These are phyloP conservation scores for Trichoderma reesei DNA, from an alignment of 495 filamentous ascomycete species.

Conservation along the genomic window DNA sequence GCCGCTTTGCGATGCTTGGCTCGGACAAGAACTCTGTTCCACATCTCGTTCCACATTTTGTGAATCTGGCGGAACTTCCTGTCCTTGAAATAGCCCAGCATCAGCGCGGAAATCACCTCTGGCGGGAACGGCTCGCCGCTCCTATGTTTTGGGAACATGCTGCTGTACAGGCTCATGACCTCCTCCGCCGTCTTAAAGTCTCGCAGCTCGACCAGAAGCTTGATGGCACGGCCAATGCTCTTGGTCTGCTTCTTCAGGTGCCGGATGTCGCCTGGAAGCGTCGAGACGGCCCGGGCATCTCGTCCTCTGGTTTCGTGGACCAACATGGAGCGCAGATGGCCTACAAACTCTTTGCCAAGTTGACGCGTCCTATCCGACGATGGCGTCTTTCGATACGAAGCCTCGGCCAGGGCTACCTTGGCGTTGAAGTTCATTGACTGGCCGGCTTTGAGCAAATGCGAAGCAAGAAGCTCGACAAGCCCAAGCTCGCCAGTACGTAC, in stretches of 20 bases:
- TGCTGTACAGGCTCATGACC: conserved; percentile 46
- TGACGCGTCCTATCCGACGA: neutral
- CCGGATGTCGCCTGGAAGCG: conserved; percentile 43
- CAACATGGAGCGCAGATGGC: neutral
- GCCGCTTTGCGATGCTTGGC: neutral
- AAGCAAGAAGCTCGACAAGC: conserved; percentile 39
- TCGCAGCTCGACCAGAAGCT: conserved; percentile 47
- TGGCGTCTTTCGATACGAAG: neutral
- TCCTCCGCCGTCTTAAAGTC: conserved; percentile 44
- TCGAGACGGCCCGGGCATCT: conserved; percentile 16
- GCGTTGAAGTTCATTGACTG: conserved; percentile 9
- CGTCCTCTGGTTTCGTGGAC: neutral
- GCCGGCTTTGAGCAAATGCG: conserved; percentile 38
- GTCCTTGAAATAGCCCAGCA: conserved; percentile 49
- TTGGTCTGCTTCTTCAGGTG: conserved; percentile 29
- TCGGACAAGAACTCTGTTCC: conserved; percentile 19
- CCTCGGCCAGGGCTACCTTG: neutral
- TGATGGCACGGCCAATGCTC: conserved; percentile 27
- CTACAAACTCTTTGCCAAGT: conserved; percentile 2
- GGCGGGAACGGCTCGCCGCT: conserved; percentile 35
- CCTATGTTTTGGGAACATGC: conserved; percentile 24
- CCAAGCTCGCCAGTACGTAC: conserved; percentile 37
- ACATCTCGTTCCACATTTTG: conserved; percentile 53
- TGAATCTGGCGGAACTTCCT: conserved; percentile 48
- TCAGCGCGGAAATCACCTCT: conserved; percentile 51